Evolutionary conservation across 768 basidiomycete species (phyloP).

Genomic region (Mrakia hoshinonis): DNA sequence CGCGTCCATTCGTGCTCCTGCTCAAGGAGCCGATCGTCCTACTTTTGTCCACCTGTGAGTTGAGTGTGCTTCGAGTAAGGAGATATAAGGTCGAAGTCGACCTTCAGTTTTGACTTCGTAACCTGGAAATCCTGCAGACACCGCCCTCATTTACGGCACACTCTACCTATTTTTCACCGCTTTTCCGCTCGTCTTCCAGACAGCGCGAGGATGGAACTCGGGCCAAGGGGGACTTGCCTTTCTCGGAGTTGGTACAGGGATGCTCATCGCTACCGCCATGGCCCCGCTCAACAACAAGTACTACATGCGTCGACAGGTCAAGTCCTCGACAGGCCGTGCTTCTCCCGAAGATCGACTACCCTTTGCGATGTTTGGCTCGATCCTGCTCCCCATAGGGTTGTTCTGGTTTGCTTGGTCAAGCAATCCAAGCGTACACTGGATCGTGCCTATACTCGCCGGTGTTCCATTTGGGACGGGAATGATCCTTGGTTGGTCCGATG

Average conservation of each 20-base stretch:
- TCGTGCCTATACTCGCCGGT: slow-evolving; percentile 58
- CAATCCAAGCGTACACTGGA: slow-evolving; percentile 50
- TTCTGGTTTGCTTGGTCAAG: slow-evolving; percentile 51
- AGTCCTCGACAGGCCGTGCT: slow-evolving; percentile 35
- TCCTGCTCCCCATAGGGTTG: slow-evolving; percentile 37
- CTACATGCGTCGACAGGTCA: slow-evolving; percentile 38
- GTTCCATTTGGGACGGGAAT: neutral
- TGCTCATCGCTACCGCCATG: slow-evolving; percentile 26
- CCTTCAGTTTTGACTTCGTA: neutral
- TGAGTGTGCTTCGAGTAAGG: neutral
- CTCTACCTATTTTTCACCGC: slow-evolving; percentile 39
- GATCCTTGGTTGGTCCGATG: neutral
- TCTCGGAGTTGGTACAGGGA: slow-evolving; percentile 40
- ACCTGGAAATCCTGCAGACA: slow-evolving; percentile 35
- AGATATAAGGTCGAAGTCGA: neutral
- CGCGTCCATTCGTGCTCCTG: slow-evolving; percentile 50
- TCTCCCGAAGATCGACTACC: slow-evolving; percentile 44
- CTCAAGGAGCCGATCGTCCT: slow-evolving; percentile 56
- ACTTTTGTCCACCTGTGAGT: slow-evolving; percentile 49
- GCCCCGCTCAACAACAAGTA: slow-evolving; percentile 24
- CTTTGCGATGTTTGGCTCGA: slow-evolving; percentile 39
- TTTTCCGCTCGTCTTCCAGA: slow-evolving; percentile 43
- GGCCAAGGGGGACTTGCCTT: slow-evolving; percentile 43
- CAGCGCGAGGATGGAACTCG: slow-evolving; percentile 41
- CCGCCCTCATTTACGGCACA: slow-evolving; percentile 50